Conservation (phyloP, 495 filamentous ascomycete species). For the Penicillium roqueforti region DNA sequence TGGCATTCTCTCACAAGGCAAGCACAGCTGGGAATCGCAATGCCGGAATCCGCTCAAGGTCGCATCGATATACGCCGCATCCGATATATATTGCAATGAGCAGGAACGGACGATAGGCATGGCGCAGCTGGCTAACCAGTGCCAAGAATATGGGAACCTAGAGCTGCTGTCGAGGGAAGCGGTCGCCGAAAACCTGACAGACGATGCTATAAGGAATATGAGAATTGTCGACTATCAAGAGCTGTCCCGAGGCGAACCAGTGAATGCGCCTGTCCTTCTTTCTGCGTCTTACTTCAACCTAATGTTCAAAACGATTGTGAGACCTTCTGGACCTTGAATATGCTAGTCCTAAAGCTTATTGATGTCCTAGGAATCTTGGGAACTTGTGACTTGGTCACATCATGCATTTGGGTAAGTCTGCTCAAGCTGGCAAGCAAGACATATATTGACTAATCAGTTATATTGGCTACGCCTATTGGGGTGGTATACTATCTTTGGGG, state of each 20-base stretch:
- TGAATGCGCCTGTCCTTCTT: conserved; percentile 28
- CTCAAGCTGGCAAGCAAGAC: background rate
- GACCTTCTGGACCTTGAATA: background rate
- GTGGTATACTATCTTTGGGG: conserved; percentile 22
- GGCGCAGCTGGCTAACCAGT: conserved; percentile 20
- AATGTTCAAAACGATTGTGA: conserved; percentile 36
- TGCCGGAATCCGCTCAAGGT: conserved; percentile 36
- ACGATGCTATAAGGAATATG: conserved; percentile 33
- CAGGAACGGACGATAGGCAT: conserved; percentile 27
- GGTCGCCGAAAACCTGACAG: conserved; percentile 36
- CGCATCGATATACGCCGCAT: conserved; percentile 39
- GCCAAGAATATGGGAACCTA: conserved; percentile 24
- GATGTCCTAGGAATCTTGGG: conserved; percentile 28
- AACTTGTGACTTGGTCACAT: conserved; percentile 37
- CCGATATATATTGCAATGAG: conserved; percentile 32
- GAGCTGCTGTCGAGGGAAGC: conserved; percentile 30
- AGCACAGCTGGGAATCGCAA: conserved; percentile 25
- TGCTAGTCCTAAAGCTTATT: background rate
- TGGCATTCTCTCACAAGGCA: conserved; percentile 19
- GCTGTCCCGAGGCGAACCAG: conserved; percentile 13
- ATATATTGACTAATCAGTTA: conserved; percentile 15
- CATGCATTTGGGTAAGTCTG: conserved; percentile 35
- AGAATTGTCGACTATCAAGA: conserved; percentile 31
- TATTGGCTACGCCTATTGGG: conserved; percentile 36
- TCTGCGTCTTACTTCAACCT: conserved; percentile 27